Conservation (phyloP, 2,329 filamentous ascomycete species). For the Lecanicillium sp. region DNA sequence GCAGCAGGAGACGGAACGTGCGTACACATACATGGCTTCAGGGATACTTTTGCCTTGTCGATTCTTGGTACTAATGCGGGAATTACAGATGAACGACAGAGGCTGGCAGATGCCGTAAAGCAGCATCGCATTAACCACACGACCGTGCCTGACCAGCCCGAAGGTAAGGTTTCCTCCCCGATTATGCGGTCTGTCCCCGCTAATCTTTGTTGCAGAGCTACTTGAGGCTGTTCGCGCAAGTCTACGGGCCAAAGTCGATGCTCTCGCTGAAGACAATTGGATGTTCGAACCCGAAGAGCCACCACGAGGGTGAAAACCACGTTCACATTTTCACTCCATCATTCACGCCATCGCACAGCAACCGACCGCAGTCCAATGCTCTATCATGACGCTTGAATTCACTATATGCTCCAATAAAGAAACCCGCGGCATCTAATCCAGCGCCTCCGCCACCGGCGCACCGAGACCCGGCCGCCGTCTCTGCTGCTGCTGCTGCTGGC, state of each 20-base stretch:
- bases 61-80: too few species aligned
- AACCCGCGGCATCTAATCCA: conserved; percentile 41
- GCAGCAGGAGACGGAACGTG: conserved; percentile 50
- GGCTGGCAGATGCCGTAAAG: conserved; percentile 54
- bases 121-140: conserved; percentile 53
- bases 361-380: neutral
- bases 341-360: neutral
- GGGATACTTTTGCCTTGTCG: neutral
- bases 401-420: conserved; percentile 17
- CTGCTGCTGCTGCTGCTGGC: conserved; percentile 25
- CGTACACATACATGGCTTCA: conserved; percentile 17
- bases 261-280: conserved; percentile 79
- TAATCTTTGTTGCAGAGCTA: conserved; percentile 47
- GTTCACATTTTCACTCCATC: conserved; percentile 16
- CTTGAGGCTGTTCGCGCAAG: conserved; percentile 64
- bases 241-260: conserved; percentile 64
- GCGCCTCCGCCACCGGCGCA: conserved; percentile 45
- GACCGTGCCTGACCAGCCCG: conserved; percentile 54
- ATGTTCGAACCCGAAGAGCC: conserved; percentile 73
- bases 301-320: conserved; percentile 27
- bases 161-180: conserved; percentile 43
- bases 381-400: conserved; percentile 9
- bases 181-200: neutral
- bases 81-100: conserved; percentile 50
- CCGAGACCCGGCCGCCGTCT: conserved; percentile 37